A percentile compares a stretch with the other conserved stretches of the same genome.
Conservation (phyloP, 2,329 filamentous ascomycete genomes). For the Monosporascus sp. region DNA sequence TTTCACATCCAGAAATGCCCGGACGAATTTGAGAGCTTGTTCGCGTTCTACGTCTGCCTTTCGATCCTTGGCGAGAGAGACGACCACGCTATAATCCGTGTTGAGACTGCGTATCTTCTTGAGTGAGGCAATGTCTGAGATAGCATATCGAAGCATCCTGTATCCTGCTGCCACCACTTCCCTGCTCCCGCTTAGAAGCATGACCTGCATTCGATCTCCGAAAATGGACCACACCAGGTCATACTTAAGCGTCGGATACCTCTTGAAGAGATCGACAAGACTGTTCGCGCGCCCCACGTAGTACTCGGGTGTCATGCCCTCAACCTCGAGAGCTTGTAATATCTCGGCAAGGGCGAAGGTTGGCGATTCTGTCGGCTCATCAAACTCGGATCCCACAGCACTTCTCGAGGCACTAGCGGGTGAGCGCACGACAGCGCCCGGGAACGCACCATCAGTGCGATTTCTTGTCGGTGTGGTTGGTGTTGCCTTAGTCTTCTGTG, state of each 20-base stretch:
- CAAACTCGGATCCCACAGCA: constrained; percentile 55
- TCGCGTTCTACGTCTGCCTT: constrained; percentile 97
- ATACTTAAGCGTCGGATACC: constrained; percentile 89
- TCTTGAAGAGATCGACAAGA: constrained; percentile 92
- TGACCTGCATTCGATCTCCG: constrained; percentile 85
- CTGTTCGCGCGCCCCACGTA: constrained; percentile 91
- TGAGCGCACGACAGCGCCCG: constrained; percentile 47
- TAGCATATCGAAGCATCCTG: constrained; percentile 86
- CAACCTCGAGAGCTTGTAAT: constrained; percentile 79
- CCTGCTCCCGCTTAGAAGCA: constrained; percentile 91
- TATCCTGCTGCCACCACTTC: constrained; percentile 96
- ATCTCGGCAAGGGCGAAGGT: constrained; percentile 88
- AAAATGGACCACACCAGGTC: constrained; percentile 96
- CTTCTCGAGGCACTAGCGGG: constrained; percentile 51
- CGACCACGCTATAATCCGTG: constrained; percentile 86
- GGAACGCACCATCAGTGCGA: constrained; percentile 42
- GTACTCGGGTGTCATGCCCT: constrained; percentile 86
- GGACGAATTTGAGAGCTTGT: constrained; percentile 92
- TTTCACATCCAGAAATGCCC: constrained; percentile 92
- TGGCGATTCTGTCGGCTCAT: constrained; percentile 75
- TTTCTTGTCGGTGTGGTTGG: constrained; percentile 47
- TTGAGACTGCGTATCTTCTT: constrained; percentile 83
- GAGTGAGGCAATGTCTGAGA: constrained; percentile 84
- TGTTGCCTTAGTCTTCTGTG: constrained; percentile 44
- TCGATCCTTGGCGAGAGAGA: constrained; percentile 89